Evolutionary conservation across 2,329 filamentous ascomycete genomes (phyloP).

Genomic region (Graphium sp.): DNA sequence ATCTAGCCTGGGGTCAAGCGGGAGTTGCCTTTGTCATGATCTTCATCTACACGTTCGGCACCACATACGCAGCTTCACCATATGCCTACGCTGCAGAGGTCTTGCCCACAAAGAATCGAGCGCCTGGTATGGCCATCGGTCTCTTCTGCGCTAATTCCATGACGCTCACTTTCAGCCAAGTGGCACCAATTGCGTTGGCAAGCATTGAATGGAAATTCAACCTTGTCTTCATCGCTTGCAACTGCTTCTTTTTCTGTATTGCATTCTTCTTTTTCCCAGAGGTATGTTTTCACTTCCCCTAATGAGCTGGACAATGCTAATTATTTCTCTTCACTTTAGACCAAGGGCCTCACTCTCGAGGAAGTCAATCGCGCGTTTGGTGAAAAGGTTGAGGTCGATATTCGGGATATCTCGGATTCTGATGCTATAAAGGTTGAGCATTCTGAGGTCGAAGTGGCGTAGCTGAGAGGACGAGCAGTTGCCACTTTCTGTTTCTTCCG

Average conservation of each 20-base stretch:
- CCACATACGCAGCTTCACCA: not conserved
- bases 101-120: not conserved
- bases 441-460: no score
- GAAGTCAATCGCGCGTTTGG: slow-evolving; percentile 1
- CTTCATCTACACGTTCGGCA: not conserved
- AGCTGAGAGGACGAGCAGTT: no score
- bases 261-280: not conserved
- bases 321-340: not conserved
- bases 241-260: not conserved
- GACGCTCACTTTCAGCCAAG: not conserved
- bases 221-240: slow-evolving; percentile 1
- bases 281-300: not conserved
- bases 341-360: slow-evolving; percentile 1
- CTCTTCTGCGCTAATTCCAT: not conserved
- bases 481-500: no score
- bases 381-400: slow-evolving; percentile 1
- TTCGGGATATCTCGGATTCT: not conserved
- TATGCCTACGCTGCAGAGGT: not conserved
- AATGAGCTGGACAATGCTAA: not conserved
- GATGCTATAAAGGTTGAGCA: no score
- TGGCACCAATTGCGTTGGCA: not conserved
- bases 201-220: slow-evolving; percentile 1
- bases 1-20: not conserved
- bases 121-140: not conserved
- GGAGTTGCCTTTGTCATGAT: slow-evolving; percentile 1